phyloP scores from a whole-genome alignment of 192 early-diverging fungal genomes.

The Linnemannia zychae region DNA sequence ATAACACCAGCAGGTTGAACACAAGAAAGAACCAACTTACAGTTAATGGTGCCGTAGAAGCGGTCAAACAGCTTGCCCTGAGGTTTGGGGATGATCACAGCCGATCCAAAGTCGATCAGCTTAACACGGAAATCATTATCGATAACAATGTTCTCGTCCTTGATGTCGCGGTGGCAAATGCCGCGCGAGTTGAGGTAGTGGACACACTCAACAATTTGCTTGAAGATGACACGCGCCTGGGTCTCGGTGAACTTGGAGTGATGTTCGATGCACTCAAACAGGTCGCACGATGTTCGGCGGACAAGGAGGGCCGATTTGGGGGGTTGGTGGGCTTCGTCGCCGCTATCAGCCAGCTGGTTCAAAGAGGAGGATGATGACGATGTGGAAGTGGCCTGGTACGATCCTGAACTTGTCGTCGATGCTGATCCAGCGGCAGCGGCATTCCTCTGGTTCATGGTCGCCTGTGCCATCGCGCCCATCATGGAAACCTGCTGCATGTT shows the following conservation, averaged over 20 bases:
- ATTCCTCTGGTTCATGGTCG: constrained; percentile 33
- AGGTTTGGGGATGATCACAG: constrained; percentile 62
- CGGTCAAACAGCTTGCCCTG: constrained; percentile 61
- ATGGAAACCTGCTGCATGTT: constrained; percentile 18
- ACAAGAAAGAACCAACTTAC: constrained; percentile 32
- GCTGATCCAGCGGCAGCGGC: constrained; percentile 22
- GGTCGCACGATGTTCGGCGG: constrained; percentile 72
- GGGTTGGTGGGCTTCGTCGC: constrained; percentile 6
- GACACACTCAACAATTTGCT: constrained; percentile 77
- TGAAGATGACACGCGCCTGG: constrained; percentile 74
- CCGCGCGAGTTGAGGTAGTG: constrained; percentile 69
- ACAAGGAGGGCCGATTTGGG: constrained; percentile 56
- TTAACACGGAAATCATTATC: constrained; percentile 70
- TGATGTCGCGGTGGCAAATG: constrained; percentile 87
- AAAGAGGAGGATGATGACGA: constrained; percentile 32
- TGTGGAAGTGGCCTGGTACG: constrained; percentile 26
- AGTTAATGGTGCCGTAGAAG: constrained; percentile 76
- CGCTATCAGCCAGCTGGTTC: constrained; percentile 33
- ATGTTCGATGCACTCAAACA: constrained; percentile 86
- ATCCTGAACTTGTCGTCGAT: constrained; percentile 37
- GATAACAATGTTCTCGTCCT: constrained; percentile 83
- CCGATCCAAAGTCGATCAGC: constrained; percentile 79
- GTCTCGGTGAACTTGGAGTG: constrained; percentile 72
- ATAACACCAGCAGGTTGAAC: background rate
- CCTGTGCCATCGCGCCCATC: constrained; percentile 46